Evolutionary conservation across 495 filamentous ascomycete species (phyloP), one percentile per base, ranked within the genome.

Genomic region (Annulohypoxylon moriforme): DNA sequence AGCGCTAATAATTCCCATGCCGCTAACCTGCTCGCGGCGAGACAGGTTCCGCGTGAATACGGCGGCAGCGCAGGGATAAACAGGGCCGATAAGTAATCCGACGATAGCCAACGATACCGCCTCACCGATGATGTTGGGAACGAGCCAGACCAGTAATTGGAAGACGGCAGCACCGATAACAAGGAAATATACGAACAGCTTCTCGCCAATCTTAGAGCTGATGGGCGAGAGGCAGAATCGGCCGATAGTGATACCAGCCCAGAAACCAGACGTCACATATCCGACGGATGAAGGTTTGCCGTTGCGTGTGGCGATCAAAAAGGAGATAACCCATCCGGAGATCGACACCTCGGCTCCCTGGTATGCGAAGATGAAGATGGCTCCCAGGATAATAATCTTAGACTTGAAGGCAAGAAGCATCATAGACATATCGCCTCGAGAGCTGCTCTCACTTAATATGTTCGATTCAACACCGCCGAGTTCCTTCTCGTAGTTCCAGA

Each of bases 251-350:
- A 96, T 91, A 47, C 92, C 92, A 8, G 78, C 91, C 93, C 93
- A 94, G 79, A 94, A 96, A 4, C 92, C 93, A 0, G 92, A 83
- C 20, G 91, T 94, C 3, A 95, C 92, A 75, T 94, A 94, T 14
- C 93, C 93, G 8, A 94, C 90, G 3, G 82, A 80, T 7, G 84
- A 79, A 2, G 91, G 90, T 64, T 89, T 80, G 10, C 91, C 91
- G 72, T 87, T 78, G 18, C 93, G 91, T 62, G 88, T 85, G 34
- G 81, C 86, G 76, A 94, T 91, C 34, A 94, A 79, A 81, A 93
- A 94, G 3, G 90, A 91, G 49, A 94, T 92, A 14, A 94, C 89
- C 94, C 92, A 96, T 22, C 92, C 89, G 60, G 91, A 92, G 72
- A 92, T 89, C 18, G 87, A 89, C 5, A 93, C 91, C 76, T 94